A percentile compares a stretch with the other conserved stretches of the same genome.
Evolutionary conservation across 345 rosid genomes (phyloP).

Genomic region (Rhodamnia rubescens): DNA sequence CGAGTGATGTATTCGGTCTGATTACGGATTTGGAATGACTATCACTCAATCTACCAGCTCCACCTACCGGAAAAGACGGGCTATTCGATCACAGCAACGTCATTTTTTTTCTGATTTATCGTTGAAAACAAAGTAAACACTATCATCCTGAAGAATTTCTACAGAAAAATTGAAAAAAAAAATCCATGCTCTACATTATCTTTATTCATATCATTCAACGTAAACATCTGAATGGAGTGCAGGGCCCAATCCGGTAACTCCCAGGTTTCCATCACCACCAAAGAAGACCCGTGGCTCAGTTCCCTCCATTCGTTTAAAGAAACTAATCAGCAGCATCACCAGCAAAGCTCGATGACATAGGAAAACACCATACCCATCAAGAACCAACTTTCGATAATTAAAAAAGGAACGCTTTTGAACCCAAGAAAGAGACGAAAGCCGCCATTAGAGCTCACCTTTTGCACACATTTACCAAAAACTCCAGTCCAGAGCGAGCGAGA

Average conservation of each 20-base stretch:
- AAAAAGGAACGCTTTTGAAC: neutral
- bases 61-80: neutral
- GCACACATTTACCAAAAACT: neutral
- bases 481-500: neutral
- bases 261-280: neutral
- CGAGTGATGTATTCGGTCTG: neutral
- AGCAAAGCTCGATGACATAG: neutral
- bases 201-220: neutral
- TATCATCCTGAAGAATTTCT: neutral
- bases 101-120: neutral
- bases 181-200: too few species aligned
- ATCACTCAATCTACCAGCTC: neutral
- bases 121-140: neutral
- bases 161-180: neutral
- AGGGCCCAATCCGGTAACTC: neutral
- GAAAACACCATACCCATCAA: neutral
- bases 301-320: neutral
- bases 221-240: neutral
- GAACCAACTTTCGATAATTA: neutral
- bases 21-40: neutral
- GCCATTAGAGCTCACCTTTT: neutral
- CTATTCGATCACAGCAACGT: neutral
- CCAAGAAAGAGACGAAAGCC: neutral
- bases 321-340: neutral
- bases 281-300: neutral